Evolutionary conservation across 768 basidiomycete genomes (phyloP).

Genomic region (Plicaturopsis crispa): DNA sequence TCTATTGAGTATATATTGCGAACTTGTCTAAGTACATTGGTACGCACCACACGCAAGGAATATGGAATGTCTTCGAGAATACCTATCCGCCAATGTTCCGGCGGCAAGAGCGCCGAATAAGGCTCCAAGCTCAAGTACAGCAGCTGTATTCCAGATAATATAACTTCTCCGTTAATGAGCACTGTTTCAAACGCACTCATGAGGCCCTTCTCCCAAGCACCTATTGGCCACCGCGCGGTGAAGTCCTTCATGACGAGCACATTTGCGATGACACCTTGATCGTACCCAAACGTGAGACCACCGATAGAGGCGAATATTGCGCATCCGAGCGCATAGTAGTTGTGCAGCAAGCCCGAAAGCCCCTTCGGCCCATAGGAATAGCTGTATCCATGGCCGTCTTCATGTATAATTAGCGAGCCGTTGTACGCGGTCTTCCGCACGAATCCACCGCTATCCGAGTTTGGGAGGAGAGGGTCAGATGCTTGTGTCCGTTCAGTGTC

Average conservation of each 20-base stretch:
- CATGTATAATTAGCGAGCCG: too few species aligned
- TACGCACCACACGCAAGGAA: conserved; percentile 57
- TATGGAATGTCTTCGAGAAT: conserved; percentile 62
- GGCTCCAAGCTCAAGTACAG: conserved; percentile 71
- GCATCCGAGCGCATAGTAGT: conserved; percentile 58
- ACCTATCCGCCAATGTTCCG: conserved; percentile 61
- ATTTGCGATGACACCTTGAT: conserved; percentile 70
- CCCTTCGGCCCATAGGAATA: conserved; percentile 74
- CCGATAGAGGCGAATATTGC: conserved; percentile 73
- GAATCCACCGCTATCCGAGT: too few species aligned
- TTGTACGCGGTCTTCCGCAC: too few species aligned
- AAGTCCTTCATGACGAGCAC: conserved; percentile 81
- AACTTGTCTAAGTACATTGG: too few species aligned
- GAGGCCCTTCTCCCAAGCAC: conserved; percentile 64
- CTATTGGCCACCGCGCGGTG: conserved; percentile 56
- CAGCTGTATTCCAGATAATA: conserved; percentile 39
- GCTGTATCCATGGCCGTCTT: too few species aligned
- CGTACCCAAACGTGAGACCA: conserved; percentile 75
- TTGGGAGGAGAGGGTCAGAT: too few species aligned
- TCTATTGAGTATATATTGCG: conserved; percentile 1
- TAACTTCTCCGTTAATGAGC: background rate
- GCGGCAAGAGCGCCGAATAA: conserved; percentile 66
- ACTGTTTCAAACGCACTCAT: conserved; percentile 49
- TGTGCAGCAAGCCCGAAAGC: conserved; percentile 52
- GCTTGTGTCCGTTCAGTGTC: too few species aligned